Evolutionary conservation across 2,329 filamentous ascomycete species (phyloP).

Genomic region (Pseudogymnoascus sp.): DNA sequence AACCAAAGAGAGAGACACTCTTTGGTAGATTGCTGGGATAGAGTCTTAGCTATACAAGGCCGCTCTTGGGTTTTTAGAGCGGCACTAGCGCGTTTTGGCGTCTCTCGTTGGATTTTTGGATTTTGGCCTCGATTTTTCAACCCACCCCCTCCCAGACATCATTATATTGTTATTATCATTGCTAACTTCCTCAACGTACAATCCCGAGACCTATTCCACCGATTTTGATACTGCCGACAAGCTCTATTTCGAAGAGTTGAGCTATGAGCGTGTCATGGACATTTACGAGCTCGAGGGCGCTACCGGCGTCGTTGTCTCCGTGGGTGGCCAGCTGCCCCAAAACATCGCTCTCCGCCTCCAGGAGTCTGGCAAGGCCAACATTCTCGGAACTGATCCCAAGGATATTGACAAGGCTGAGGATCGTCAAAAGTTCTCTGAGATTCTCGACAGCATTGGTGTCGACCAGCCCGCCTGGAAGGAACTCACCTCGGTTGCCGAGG

Average conservation of each 20-base stretch:
- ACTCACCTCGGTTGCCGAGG: slow-evolving; percentile 78
- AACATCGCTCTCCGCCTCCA: slow-evolving; percentile 94
- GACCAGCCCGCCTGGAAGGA: slow-evolving; percentile 99
- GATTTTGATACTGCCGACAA: slow-evolving; percentile 87
- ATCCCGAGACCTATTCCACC: slow-evolving; percentile 73
- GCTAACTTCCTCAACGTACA: slow-evolving; percentile 32
- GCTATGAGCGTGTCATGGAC: slow-evolving; percentile 97
- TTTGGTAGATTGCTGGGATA: not conserved
- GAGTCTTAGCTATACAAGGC: not conserved
- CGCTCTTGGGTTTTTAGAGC: not conserved
- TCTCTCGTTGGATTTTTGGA: not conserved
- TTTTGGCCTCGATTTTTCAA: slow-evolving; percentile 9
- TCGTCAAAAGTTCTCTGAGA: slow-evolving; percentile 95
- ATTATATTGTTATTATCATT: slow-evolving; percentile 8
- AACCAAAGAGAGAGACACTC: not conserved
- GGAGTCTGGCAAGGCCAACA: slow-evolving; percentile 79
- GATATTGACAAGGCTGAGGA: slow-evolving; percentile 98
- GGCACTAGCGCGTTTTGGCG: not conserved
- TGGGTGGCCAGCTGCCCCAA: slow-evolving; percentile 92
- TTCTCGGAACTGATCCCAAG: slow-evolving; percentile 84
- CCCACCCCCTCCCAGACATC: not conserved
- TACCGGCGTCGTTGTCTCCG: slow-evolving; percentile 84
- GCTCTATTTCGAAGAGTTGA: slow-evolving; percentile 94
- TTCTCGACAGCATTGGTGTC: slow-evolving; percentile 91
- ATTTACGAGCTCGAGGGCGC: slow-evolving; percentile 90